A percentile compares a stretch with the other conserved stretches of the same genome.
Conservation (phyloP, 1,139 yeast genomes). For the Ogataea hybrid region DNA sequence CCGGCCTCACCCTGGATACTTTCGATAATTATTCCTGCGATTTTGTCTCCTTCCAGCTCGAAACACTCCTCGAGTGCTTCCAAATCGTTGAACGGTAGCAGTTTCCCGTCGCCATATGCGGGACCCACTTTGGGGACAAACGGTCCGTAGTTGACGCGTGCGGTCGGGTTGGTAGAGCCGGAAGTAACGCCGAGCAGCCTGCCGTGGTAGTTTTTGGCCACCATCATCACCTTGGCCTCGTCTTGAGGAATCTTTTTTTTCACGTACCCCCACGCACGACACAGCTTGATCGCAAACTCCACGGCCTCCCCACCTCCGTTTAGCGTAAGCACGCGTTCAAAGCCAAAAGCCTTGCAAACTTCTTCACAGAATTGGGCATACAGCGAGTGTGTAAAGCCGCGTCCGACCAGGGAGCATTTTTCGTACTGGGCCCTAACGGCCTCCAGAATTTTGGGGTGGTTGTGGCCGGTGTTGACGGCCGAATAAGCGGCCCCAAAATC, state of each 20-base stretch:
- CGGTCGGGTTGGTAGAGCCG: slow-evolving; percentile 87
- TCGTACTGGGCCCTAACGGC: slow-evolving; percentile 83
- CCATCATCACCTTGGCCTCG: slow-evolving; percentile 77
- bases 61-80: slow-evolving; percentile 28
- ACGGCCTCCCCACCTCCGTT: slow-evolving; percentile 97
- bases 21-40: slow-evolving; percentile 37
- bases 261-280: slow-evolving; percentile 91
- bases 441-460: slow-evolving; percentile 81
- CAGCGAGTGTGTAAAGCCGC: slow-evolving; percentile 84
- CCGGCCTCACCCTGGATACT: slow-evolving; percentile 43
- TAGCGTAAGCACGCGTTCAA: slow-evolving; percentile 90
- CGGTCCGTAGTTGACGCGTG: slow-evolving; percentile 81
- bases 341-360: slow-evolving; percentile 77
- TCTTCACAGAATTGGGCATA: slow-evolving; percentile 72
- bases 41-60: slow-evolving; percentile 26
- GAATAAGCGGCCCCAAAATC: slow-evolving; percentile 88
- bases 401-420: slow-evolving; percentile 71
- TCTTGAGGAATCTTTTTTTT: slow-evolving; percentile 73
- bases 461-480: slow-evolving; percentile 93
- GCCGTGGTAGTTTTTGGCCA: slow-evolving; percentile 87
- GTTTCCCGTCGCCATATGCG: slow-evolving; percentile 18
- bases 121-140: slow-evolving; percentile 81
- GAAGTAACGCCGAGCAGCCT: slow-evolving; percentile 89
- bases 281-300: slow-evolving; percentile 85
- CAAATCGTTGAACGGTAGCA: slow-evolving; percentile 24